Evolutionary conservation across 2,329 filamentous ascomycete species (phyloP).

Genomic region (Epichloe coenophiala): DNA sequence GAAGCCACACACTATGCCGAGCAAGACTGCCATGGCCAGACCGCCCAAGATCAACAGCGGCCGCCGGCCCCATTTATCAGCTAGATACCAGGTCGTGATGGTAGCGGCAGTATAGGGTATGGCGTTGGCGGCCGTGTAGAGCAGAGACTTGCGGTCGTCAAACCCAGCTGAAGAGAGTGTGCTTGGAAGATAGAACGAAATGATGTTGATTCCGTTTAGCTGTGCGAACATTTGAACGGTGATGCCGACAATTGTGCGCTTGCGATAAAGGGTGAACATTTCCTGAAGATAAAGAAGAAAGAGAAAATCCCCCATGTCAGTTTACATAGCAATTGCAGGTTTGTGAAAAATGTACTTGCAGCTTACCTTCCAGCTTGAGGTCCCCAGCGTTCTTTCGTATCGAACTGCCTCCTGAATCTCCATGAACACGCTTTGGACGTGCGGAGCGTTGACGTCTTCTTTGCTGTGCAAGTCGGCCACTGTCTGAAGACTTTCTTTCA

Average conservation of each 20-base stretch:
- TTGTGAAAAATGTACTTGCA: too few species aligned
- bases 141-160: conserved; percentile 21
- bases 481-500: conserved; percentile 20
- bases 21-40: conserved; percentile 6
- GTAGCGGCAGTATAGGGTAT: conserved; percentile 26
- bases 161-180: conserved; percentile 22
- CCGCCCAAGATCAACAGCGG: conserved; percentile 20
- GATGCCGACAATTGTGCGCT: conserved; percentile 26
- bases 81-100: conserved; percentile 24
- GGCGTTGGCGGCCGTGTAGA: conserved; percentile 26
- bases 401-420: conserved; percentile 3
- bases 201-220: conserved; percentile 28
- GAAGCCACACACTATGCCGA: conserved; percentile 24
- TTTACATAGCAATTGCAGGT: background rate
- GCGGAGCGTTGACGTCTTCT: conserved; percentile 19
- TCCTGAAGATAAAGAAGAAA: conserved; percentile 11
- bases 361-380: conserved; percentile 3
- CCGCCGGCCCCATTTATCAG: conserved; percentile 25
- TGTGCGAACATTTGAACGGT: conserved; percentile 27
- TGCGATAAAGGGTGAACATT: conserved; percentile 28
- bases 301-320: background rate
- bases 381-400: conserved; percentile 6
- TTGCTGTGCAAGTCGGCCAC: conserved; percentile 25
- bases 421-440: conserved; percentile 22
- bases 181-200: conserved; percentile 27